Conservation (phyloP, 352 stramenopile species). For the Lagenidium sp. region DNA sequence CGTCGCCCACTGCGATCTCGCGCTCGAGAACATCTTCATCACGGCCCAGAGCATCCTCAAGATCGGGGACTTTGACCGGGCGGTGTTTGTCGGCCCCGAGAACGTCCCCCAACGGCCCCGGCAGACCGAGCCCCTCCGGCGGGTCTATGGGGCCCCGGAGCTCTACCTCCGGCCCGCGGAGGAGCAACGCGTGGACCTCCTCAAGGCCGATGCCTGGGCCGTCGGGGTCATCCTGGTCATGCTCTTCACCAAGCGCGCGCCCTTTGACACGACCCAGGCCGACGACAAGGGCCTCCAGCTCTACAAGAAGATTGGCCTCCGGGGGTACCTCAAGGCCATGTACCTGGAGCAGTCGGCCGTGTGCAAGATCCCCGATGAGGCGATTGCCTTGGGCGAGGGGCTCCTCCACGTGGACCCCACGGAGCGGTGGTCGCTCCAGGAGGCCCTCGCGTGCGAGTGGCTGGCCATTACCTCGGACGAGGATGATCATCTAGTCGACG, state of each 20-base stretch:
- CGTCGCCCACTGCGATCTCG: constrained; percentile 53
- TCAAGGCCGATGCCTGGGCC: constrained; percentile 52
- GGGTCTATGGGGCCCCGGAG: constrained; percentile 46
- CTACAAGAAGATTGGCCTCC: constrained; percentile 32
- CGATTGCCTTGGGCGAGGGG: constrained; percentile 74
- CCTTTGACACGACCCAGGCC: constrained; percentile 32
- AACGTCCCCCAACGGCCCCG: constrained; percentile 20
- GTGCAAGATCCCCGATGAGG: constrained; percentile 39
- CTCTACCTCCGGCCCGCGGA: constrained; percentile 14
- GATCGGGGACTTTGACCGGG: constrained; percentile 56
- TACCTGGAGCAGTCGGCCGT: constrained; percentile 54
- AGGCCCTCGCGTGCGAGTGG: no score
- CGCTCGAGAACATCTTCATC: constrained; percentile 72
- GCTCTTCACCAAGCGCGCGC: constrained; percentile 40
- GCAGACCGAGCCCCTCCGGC: constrained; percentile 18
- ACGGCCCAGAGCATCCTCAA: constrained; percentile 48
- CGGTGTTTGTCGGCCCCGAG: constrained; percentile 46
- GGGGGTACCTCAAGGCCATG: constrained; percentile 45
- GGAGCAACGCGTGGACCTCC: constrained; percentile 23
- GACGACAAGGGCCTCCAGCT: constrained; percentile 51
- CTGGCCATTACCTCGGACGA: no score
- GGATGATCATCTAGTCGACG: no score
- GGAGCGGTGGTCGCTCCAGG: no score
- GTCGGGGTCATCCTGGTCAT: constrained; percentile 49
- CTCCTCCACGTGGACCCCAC: constrained; percentile 79